Evolutionary conservation across 805 yeast species (phyloP).

Genomic region (Teunomyces panamensis): DNA sequence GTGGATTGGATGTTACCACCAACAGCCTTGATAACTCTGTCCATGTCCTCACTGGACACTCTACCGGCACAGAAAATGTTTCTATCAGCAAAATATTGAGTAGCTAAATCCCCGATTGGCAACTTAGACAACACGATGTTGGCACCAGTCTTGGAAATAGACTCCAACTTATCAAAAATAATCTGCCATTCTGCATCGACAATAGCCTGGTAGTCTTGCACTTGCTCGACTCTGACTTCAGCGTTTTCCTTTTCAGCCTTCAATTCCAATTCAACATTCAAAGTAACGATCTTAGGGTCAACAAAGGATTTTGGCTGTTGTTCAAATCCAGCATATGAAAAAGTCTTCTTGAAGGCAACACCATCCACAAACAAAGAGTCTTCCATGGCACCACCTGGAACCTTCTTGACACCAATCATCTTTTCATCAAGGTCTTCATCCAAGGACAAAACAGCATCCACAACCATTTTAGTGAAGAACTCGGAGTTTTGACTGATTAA

Average conservation of each 20-base stretch:
- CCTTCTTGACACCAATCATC: constrained; percentile 90
- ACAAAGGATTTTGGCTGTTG: constrained; percentile 89
- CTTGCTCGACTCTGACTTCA: constrained; percentile 93
- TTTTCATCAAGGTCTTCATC: constrained; percentile 86
- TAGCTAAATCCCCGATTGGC: constrained; percentile 98
- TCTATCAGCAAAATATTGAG: constrained; percentile 96
- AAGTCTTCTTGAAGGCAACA: constrained; percentile 96
- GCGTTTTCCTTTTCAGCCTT: constrained; percentile 99
- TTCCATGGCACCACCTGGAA: constrained; percentile 95
- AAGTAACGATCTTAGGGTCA: constrained; percentile 76
- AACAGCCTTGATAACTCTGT: constrained; percentile 87
- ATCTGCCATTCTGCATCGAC: constrained; percentile 99
- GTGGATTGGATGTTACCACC: constrained; percentile 87
- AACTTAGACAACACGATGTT: constrained; percentile 88
- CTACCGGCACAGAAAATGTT: constrained; percentile 97
- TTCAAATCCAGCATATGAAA: constrained; percentile 97
- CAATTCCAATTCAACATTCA: constrained; percentile 92
- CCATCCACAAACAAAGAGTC: constrained; percentile 88
- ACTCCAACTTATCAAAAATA: constrained; percentile 79
- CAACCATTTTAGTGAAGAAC: constrained; percentile 94
- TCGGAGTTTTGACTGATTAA: constrained; percentile 82
- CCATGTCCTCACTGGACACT: constrained; percentile 84
- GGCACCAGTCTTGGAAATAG: constrained; percentile 82
- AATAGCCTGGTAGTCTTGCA: constrained; percentile 88
- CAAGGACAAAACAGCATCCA: constrained; percentile 86